Percentiles rank a stretch among this genome's conserved stretches.
Evolutionary conservation across 129 eudicot species (phyloP).

Genomic region (Flaveria trinervia): DNA sequence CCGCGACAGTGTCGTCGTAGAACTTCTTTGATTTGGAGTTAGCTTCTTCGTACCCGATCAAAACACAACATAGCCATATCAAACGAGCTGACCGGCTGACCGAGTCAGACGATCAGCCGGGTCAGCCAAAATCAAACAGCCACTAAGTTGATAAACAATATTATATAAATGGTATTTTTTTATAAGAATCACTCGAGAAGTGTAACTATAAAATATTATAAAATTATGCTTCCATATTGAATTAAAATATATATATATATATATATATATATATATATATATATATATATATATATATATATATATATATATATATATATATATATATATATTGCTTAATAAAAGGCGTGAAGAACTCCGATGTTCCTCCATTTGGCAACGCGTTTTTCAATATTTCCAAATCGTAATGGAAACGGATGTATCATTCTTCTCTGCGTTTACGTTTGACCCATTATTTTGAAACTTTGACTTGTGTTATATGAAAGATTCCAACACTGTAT

Average conservation of each 20-base stretch:
- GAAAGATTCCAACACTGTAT: background rate
- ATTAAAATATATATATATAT: background rate
- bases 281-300: too few species aligned
- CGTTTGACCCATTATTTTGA: background rate
- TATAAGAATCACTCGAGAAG: background rate
- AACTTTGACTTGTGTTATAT: background rate
- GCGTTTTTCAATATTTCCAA: slow-evolving; percentile 26
- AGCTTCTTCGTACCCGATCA: too few species aligned
- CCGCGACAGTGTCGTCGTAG: too few species aligned
- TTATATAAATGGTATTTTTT: background rate
- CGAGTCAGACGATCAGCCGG: too few species aligned
- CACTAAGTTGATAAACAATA: too few species aligned
- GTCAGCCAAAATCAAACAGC: too few species aligned
- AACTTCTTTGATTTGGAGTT: too few species aligned
- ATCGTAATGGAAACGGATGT: background rate
- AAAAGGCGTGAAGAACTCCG: slow-evolving; percentile 23
- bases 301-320: too few species aligned
- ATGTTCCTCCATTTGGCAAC: slow-evolving; percentile 17
- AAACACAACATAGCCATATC: too few species aligned
- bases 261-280: too few species aligned
- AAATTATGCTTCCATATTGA: background rate
- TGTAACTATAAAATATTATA: background rate
- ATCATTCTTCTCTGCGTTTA: background rate
- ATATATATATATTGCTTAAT: background rate
- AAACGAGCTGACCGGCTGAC: too few species aligned